phyloP scores from a whole-genome alignment of 805 yeast species.

The Yamadazyma nakazawae region DNA sequence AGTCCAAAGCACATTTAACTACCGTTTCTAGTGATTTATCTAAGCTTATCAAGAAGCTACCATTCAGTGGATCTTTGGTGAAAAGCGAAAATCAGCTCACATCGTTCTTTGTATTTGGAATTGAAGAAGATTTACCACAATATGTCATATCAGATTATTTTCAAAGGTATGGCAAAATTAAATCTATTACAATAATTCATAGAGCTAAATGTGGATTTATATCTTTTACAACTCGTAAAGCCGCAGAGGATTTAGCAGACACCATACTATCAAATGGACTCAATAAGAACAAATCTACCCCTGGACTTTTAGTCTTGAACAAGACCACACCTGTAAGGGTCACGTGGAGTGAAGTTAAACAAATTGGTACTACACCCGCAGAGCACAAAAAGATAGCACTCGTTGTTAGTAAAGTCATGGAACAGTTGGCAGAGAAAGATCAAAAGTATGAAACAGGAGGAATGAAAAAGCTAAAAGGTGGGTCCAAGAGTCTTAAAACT shows the following conservation, averaged over 20 bases:
- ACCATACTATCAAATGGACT: slow-evolving; percentile 22
- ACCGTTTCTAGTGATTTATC: slow-evolving; percentile 39
- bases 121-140: slow-evolving; percentile 64
- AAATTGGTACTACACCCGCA: slow-evolving; percentile 38
- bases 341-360: slow-evolving; percentile 51
- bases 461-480: background rate
- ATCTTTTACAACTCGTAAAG: slow-evolving; percentile 44
- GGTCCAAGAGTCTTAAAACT: background rate
- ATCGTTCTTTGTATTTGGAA: slow-evolving; percentile 73
- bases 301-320: slow-evolving; percentile 32
- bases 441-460: background rate
- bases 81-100: slow-evolving; percentile 42
- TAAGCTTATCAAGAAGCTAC: slow-evolving; percentile 56
- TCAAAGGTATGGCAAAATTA: slow-evolving; percentile 41
- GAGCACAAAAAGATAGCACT: slow-evolving; percentile 48
- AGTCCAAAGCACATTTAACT: background rate
- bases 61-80: slow-evolving; percentile 58
- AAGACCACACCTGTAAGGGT: slow-evolving; percentile 46
- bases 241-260: slow-evolving; percentile 47
- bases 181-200: slow-evolving; percentile 50
- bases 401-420: slow-evolving; percentile 52
- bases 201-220: slow-evolving; percentile 63
- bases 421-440: slow-evolving; percentile 47
- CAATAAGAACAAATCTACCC: slow-evolving; percentile 23
- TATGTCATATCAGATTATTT: slow-evolving; percentile 54